phyloP scores from a whole-genome alignment of 139 green algal genomes.

The Edaphochlamys debaryana region DNA sequence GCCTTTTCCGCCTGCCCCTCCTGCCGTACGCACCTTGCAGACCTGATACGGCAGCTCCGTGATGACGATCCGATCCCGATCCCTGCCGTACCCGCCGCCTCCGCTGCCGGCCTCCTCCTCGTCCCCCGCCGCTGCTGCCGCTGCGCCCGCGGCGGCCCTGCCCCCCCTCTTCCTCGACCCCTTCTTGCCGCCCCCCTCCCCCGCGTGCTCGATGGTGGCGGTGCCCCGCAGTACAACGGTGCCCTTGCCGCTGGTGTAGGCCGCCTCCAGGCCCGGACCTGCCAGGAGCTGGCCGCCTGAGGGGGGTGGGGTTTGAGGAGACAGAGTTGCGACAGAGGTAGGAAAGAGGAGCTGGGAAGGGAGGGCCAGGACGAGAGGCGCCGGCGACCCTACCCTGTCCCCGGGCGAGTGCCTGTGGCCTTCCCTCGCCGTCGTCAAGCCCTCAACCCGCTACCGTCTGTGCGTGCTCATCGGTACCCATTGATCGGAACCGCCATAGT shows the following conservation, averaged over 20 bases:
- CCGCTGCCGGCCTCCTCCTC: not conserved
- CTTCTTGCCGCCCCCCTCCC: not conserved
- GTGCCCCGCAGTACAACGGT: constrained; percentile 75
- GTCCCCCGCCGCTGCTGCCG: not conserved
- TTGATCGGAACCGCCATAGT: too few species aligned
- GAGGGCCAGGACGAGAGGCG: too few species aligned
- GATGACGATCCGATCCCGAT: constrained; percentile 84
- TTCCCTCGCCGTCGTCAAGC: too few species aligned
- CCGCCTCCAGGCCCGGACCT: constrained; percentile 53
- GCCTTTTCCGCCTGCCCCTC: too few species aligned
- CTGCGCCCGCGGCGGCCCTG: not conserved
- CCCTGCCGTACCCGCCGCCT: not conserved
- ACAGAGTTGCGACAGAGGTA: too few species aligned
- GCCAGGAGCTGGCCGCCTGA: constrained; percentile 77
- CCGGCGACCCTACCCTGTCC: too few species aligned
- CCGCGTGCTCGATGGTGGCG: constrained; percentile 73
- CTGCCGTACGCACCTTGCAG: constrained; percentile 79
- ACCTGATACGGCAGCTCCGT: constrained; percentile 93
- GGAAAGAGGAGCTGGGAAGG: too few species aligned
- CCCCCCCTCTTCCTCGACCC: not conserved
- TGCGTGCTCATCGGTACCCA: too few species aligned
- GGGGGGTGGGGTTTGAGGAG: too few species aligned
- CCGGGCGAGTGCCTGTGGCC: too few species aligned
- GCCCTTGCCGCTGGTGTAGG: constrained; percentile 78
- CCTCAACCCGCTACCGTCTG: too few species aligned